These are phyloP conservation scores for Globisporangium radiosum DNA, from an alignment of 352 stramenopile species.

Conservation along the genomic window DNA sequence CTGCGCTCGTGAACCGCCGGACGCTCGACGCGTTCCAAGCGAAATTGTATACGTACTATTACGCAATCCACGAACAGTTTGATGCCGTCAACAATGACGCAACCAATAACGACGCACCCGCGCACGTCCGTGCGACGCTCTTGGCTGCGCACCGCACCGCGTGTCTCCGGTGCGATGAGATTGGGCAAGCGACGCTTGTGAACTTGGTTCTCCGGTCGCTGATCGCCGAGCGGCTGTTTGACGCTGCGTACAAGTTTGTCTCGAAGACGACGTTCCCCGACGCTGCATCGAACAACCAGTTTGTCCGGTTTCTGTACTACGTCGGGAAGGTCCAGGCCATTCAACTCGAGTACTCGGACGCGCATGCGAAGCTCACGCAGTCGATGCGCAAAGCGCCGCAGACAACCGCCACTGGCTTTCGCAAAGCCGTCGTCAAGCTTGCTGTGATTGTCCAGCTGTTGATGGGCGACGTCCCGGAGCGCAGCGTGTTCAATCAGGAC, in stretches of 20 bases:
- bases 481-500: conserved; percentile 90
- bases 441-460: conserved; percentile 96
- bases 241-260: conserved; percentile 92
- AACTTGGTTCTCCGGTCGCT: conserved; percentile 91
- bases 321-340: conserved; percentile 93
- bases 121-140: conserved; percentile 51
- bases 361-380: conserved; percentile 95
- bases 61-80: conserved; percentile 66
- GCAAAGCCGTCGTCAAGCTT: conserved; percentile 94
- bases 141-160: conserved; percentile 82
- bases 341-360: conserved; percentile 96
- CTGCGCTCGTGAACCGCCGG: conserved; percentile 73
- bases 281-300: conserved; percentile 97
- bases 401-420: conserved; percentile 95
- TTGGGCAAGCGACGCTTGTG: conserved; percentile 85
- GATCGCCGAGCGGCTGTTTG: conserved; percentile 86
- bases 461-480: conserved; percentile 97
- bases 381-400: conserved; percentile 95
- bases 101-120: conserved; percentile 24
- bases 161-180: conserved; percentile 86
- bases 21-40: conserved; percentile 76
- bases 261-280: conserved; percentile 87
- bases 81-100: no score
- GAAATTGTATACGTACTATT: conserved; percentile 76
- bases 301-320: conserved; percentile 98